Evolutionary conservation across 2,329 filamentous ascomycete genomes (phyloP).

Genomic region (Pestalotiopsis sp.): DNA sequence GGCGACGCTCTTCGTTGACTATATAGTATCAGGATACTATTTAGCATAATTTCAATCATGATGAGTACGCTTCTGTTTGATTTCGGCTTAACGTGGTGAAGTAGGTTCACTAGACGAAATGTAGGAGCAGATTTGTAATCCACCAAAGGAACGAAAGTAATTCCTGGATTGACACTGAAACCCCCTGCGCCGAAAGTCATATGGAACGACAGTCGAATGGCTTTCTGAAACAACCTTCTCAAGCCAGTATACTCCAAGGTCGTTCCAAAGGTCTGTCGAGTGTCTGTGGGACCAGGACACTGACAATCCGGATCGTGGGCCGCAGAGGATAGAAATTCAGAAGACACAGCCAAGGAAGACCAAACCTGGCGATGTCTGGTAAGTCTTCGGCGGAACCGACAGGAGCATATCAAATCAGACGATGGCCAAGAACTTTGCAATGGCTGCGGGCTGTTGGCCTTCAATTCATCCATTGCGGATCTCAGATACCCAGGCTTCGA

Average conservation of each 20-base stretch:
- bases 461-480: neutral
- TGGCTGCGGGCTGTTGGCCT: neutral
- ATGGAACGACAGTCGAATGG: neutral
- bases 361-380: neutral
- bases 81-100: too few species aligned
- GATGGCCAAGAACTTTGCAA: neutral
- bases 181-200: neutral
- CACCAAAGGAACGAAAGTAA: neutral
- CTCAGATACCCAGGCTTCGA: neutral
- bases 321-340: neutral
- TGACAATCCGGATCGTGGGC: neutral
- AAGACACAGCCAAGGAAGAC: neutral
- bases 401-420: neutral
- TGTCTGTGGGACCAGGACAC: neutral
- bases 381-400: neutral
- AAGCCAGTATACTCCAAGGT: neutral
- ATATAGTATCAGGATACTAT: too few species aligned
- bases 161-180: neutral
- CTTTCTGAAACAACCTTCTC: neutral
- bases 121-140: neutral
- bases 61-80: too few species aligned
- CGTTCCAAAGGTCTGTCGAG: neutral
- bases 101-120: neutral
- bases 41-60: too few species aligned
- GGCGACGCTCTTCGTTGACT: too few species aligned